A percentile compares a stretch with the other conserved stretches of the same genome.
Conservation (phyloP, 257 asterid species). For the Plantago ovata region DNA sequence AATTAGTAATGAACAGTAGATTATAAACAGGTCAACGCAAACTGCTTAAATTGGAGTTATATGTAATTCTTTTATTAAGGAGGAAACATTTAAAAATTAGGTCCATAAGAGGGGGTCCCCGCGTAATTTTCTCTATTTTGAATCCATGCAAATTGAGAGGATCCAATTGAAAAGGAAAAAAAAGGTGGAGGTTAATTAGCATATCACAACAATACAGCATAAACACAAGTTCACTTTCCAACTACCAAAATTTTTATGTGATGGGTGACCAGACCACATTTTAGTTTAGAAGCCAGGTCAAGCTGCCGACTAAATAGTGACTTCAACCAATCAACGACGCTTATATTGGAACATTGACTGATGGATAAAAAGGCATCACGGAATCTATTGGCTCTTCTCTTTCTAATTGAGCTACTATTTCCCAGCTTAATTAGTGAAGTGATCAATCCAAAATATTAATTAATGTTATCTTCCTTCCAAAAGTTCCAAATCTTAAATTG, state of each 20-base stretch:
- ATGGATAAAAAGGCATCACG: conserved; percentile 26
- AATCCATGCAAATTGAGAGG: no score
- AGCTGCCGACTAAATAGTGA: conserved; percentile 31
- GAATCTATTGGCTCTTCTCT: conserved; percentile 26
- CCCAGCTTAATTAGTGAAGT: no score
- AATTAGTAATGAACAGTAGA: no score
- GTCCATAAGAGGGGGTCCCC: no score
- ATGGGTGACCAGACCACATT: conserved; percentile 19
- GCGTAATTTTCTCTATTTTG: no score
- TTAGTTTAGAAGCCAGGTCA: conserved; percentile 34
- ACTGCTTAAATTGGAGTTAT: no score
- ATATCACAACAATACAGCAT: background rate
- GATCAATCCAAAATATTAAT: conserved; percentile 14
- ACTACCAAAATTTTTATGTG: conserved; percentile 17
- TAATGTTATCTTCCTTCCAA: background rate
- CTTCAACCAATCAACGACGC: conserved; percentile 16
- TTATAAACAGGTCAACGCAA: no score
- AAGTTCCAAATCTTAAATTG: no score
- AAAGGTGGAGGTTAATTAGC: no score
- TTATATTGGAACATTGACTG: background rate
- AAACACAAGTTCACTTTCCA: conserved; percentile 41
- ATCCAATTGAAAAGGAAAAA: no score
- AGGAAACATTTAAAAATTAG: no score
- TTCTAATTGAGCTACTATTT: conserved; percentile 18
- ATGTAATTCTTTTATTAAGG: no score